These are phyloP conservation scores for Syzygium jambos DNA, from an alignment of 345 rosid species.

Conservation along the genomic window DNA sequence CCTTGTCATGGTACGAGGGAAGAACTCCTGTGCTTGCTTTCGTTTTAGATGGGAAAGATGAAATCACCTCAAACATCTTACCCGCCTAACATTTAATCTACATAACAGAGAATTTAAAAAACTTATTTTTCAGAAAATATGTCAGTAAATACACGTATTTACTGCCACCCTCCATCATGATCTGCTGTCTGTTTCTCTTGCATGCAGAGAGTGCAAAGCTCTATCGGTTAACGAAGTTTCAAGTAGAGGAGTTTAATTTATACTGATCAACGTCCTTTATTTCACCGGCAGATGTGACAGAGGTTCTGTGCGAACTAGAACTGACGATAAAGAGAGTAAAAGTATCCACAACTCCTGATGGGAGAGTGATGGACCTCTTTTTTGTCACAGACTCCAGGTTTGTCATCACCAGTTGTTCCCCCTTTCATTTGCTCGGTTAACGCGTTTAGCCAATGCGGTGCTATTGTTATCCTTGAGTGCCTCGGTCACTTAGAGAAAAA, in stretches of 20 bases:
- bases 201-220: neutral
- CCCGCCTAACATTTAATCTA: neutral
- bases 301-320: slow-evolving; percentile 58
- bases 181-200: neutral
- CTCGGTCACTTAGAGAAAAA: neutral
- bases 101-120: neutral
- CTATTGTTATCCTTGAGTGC: neutral
- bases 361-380: slow-evolving; percentile 63
- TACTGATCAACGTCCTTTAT: neutral
- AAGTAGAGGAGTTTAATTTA: neutral
- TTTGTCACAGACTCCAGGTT: slow-evolving; percentile 66
- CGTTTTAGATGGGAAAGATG: neutral
- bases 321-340: slow-evolving; percentile 58
- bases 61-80: neutral
- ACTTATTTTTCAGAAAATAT: neutral
- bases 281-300: slow-evolving; percentile 39
- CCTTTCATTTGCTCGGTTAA: neutral
- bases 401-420: slow-evolving; percentile 5
- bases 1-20: neutral
- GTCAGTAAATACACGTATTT: neutral
- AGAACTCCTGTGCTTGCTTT: neutral
- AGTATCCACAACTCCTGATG: slow-evolving; percentile 65
- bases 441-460: neutral
- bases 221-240: neutral
- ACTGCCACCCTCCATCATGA: neutral